phyloP scores from a whole-genome alignment of 2,329 filamentous ascomycete genomes.

The Fusarium chlamydosporum region DNA sequence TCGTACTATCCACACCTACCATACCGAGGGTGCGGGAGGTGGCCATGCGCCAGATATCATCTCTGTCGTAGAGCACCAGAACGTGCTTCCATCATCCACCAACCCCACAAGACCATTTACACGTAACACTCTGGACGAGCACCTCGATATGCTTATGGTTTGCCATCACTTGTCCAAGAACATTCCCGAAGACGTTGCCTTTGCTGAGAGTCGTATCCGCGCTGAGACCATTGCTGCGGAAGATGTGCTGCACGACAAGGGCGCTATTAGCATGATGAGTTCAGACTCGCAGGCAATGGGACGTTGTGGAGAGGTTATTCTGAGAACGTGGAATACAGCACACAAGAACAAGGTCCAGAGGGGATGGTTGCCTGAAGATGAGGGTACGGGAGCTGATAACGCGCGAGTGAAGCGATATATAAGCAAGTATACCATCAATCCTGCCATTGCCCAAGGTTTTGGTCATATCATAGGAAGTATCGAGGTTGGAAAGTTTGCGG shows the following conservation, averaged over 20 bases:
- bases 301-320: constrained; percentile 91
- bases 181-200: constrained; percentile 95
- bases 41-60: constrained; percentile 98
- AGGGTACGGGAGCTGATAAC: constrained; percentile 86
- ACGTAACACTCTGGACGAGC: constrained; percentile 92
- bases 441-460: constrained; percentile 92
- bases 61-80: constrained; percentile 86
- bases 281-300: constrained; percentile 98
- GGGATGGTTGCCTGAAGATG: constrained; percentile 81
- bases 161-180: constrained; percentile 94
- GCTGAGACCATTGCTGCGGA: constrained; percentile 97
- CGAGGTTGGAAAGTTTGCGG: constrained; percentile 90
- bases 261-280: constrained; percentile 98
- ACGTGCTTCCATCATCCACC: constrained; percentile 91
- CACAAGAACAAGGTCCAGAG: constrained; percentile 96
- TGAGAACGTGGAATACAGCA: constrained; percentile 96
- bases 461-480: constrained; percentile 86
- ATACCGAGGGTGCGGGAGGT: constrained; percentile 94
- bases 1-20: constrained; percentile 94
- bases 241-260: constrained; percentile 94
- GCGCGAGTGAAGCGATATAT: constrained; percentile 93
- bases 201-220: constrained; percentile 93
- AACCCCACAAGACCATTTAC: constrained; percentile 95
- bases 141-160: constrained; percentile 98
- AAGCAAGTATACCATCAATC: constrained; percentile 97